Evolutionary conservation across 2,329 filamentous ascomycete genomes (phyloP), one percentile per base, ranked within the genome.

Genomic region (Graphilbum ipis-grandicollis): DNA sequence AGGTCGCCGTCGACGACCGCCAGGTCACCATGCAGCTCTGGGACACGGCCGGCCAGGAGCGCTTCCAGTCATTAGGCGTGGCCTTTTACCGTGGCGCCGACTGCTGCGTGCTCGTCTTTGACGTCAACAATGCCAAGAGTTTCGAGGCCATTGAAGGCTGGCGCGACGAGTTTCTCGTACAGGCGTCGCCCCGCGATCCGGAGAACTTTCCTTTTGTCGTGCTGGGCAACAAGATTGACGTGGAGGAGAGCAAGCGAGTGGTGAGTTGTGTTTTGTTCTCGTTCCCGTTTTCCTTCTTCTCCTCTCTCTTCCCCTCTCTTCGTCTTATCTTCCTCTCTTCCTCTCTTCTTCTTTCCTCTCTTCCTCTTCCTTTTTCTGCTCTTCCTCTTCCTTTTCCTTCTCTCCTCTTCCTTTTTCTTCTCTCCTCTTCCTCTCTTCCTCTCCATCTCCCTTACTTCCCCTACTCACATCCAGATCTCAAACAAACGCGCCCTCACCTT

Each of bases 11-110:
- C 38, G 90, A 96, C 60, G 90, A 96, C 61, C 75, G 88, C 54
- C 74, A 96, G 53, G 90, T 98, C 47, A 98, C 90, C 26, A 96
- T 98, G 85, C 90, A 96, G 84, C 79, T 98, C 26, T 98, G 88
- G 88, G 88, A 98, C 56, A 98, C 88, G 3, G 88, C 88, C 17
- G 88, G 88, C 22, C 88, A 98, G 58, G 88, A 98, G 59, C 79
- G 88, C 44, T 98, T 98, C 59, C 88, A 98, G 60, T 94, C 86
- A 28, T 68, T 98, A 48, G 88, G 90, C 37, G 88, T 98, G 32
- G 90, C 88, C 34, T 98, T 98, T 62, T 98, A 98, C 63, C 75
- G 88, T 44, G 88, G 88, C 44, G 88, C 90, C 48, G 88, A 98
- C 65, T 96, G 88, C 71, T 96, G 90, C 56, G 88, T 96, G 41